Evolutionary conservation across 1,139 yeast genomes (phyloP), one percentile per base, ranked within the genome.

Genomic region (Diutina sp.): DNA sequence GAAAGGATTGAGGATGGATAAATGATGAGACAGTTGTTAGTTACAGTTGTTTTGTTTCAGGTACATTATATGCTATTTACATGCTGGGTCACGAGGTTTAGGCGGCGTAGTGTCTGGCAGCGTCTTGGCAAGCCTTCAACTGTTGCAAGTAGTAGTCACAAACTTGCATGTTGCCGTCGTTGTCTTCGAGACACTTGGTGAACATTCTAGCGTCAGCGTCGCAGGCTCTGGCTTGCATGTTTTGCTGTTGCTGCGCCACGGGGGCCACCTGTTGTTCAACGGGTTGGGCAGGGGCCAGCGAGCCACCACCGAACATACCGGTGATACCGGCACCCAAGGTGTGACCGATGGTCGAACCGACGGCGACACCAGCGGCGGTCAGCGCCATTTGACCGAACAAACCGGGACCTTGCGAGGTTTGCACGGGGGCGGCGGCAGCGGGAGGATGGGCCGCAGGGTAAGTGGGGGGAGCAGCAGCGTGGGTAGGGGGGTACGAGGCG

Each of bases 341-440:
- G 78, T 93, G 99, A 60, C 99, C 99, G 59, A 91, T 84, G 61
- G 98, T 85, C 58, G 97, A 88, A 66, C 99, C 99, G 58, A 93
- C 97, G 56, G 98, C 99, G 46, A 93, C 99, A 82, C 99, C 99
- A 57, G 98, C 99, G 59, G 99, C 99, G 57, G 99, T 93, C 53
- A 96, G 80, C 41, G 98, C 98, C 98, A 93, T 93, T 74, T 93
- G 96, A 59, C 95, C 88, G 67, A 93, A 91, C 69, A 93, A 68
- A 64, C 98, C 97, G 56, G 99, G 98, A 41, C 70, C 71, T 69
- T 83, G 88, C 18, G 51, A 47, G 4, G 9, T 9, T 29, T 18
- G 29, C 35, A 35, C 35, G 51, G 53, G 41, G 32, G 53, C 44
- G 16, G 53, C 44, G 18, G 29, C 51, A 4, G 51, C 35, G 18